These are phyloP conservation scores for Xanthoconium stramineum DNA, from an alignment of 768 basidiomycete species.

Conservation along the genomic window DNA sequence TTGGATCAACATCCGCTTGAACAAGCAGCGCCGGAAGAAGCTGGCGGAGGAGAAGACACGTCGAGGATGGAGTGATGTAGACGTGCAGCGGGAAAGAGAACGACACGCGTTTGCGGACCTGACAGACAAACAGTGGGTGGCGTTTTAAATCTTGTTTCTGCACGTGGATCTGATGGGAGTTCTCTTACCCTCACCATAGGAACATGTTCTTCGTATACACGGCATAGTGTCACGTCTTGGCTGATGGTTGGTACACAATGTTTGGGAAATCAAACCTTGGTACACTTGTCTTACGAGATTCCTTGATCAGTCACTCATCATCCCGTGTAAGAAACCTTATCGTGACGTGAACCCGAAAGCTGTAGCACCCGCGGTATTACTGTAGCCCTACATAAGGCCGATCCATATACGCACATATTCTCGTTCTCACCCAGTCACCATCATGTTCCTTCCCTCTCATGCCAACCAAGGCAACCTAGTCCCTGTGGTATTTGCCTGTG, in stretches of 20 bases:
- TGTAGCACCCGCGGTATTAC: background rate
- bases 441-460: background rate
- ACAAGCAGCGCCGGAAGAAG: conserved; percentile 40
- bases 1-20: conserved; percentile 53
- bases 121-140: conserved; percentile 58
- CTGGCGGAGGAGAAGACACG: conserved; percentile 44
- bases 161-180: conserved; percentile 1
- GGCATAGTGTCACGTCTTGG: conserved; percentile 28
- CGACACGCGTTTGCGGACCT: conserved; percentile 60
- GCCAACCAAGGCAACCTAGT: background rate
- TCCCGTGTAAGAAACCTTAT: conserved; percentile 9
- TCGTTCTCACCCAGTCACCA: conserved; percentile 8
- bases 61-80: conserved; percentile 55
- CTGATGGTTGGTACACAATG: background rate
- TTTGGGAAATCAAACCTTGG: conserved; percentile 4
- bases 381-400: conserved; percentile 8
- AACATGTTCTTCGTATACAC: conserved; percentile 62
- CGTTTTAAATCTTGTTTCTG: background rate
- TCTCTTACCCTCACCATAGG: conserved; percentile 29
- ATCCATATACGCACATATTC: background rate
- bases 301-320: background rate
- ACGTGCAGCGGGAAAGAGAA: conserved; percentile 56
- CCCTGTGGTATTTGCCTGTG: conserved; percentile 2
- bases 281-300: background rate
- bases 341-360: conserved; percentile 8